Evolutionary conservation across 2,329 filamentous ascomycete genomes (phyloP).

Genomic region (Fusarium pininemorale): DNA sequence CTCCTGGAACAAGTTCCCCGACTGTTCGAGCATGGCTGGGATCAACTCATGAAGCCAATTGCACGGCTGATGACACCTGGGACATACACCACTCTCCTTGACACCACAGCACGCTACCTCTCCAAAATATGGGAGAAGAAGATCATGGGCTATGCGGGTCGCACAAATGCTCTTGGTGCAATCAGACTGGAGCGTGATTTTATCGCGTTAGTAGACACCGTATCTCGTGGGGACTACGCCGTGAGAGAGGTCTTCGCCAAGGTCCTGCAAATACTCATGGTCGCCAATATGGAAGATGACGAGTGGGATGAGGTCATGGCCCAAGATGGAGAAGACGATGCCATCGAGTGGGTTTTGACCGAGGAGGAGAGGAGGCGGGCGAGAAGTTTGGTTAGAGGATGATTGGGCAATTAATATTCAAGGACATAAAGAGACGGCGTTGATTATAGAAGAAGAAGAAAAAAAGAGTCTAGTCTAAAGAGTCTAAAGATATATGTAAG

Average conservation of each 20-base stretch:
- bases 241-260: conserved; percentile 80
- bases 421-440: conserved; percentile 4
- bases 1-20: conserved; percentile 75
- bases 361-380: conserved; percentile 79
- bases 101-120: conserved; percentile 77
- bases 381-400: conserved; percentile 68
- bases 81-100: conserved; percentile 80
- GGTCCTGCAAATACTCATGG: conserved; percentile 82
- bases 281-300: conserved; percentile 94
- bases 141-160: conserved; percentile 81
- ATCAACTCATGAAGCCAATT: conserved; percentile 84
- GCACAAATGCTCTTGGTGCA: conserved; percentile 82
- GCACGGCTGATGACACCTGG: conserved; percentile 82
- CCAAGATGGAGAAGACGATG: conserved; percentile 62
- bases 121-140: conserved; percentile 85
- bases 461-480: too few relatives aligned
- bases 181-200: conserved; percentile 87
- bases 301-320: conserved; percentile 84
- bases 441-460: conserved; percentile 14
- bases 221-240: conserved; percentile 77
- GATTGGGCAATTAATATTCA: conserved; percentile 16
- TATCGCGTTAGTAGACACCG: conserved; percentile 74
- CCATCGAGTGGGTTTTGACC: conserved; percentile 76
- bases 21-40: conserved; percentile 87
- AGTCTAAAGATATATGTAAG: conserved; percentile 2